Percentiles rank a stretch among this genome's conserved stretches.
Evolutionary conservation across 441 rosid species (phyloP).

Genomic region (Populus hybrid): DNA sequence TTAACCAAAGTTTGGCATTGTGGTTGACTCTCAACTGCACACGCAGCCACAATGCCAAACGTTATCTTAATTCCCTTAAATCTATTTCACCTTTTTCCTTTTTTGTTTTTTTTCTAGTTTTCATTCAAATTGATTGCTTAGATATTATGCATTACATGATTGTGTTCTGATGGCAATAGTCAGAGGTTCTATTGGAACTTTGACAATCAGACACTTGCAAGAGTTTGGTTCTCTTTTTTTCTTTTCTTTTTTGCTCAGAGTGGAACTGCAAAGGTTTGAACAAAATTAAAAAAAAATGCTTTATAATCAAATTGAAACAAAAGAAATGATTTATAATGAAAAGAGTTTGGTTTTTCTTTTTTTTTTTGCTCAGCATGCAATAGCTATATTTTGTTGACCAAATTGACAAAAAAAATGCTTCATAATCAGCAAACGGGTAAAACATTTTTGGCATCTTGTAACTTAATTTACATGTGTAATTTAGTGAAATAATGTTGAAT

Average conservation of each 20-base stretch:
- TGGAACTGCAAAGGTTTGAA: slow-evolving; percentile 58
- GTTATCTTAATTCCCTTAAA: neutral
- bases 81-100: neutral
- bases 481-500: neutral
- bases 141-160: neutral
- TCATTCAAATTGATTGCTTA: neutral
- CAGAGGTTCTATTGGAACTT: slow-evolving; percentile 24
- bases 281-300: neutral
- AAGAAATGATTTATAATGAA: neutral
- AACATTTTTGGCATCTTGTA: too few species aligned
- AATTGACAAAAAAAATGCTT: neutral
- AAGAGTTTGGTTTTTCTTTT: too few species aligned
- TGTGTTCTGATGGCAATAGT: slow-evolving; percentile 22
- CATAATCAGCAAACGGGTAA: too few species aligned
- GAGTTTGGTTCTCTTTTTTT: slow-evolving; percentile 18
- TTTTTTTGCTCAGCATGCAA: too few species aligned
- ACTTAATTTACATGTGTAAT: neutral
- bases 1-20: too few species aligned
- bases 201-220: slow-evolving; percentile 20
- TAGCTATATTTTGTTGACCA: too few species aligned
- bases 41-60: too few species aligned
- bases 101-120: slow-evolving; percentile 1
- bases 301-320: neutral
- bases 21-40: too few species aligned
- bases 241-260: slow-evolving; percentile 37